These are phyloP conservation scores for Quercus mongolica DNA, from an alignment of 306 rosid species.

Conservation along the genomic window DNA sequence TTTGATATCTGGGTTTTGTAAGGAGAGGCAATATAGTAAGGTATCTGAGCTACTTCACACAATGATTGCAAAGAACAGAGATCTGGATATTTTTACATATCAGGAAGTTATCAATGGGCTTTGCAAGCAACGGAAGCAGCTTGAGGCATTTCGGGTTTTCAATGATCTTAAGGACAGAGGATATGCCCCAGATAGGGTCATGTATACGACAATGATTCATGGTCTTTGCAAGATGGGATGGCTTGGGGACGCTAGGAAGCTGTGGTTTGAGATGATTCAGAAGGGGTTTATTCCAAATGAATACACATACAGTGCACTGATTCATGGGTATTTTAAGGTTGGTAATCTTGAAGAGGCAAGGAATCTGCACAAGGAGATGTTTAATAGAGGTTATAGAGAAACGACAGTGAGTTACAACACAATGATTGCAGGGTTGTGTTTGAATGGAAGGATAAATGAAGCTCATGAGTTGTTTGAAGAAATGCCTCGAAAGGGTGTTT, in stretches of 20 bases:
- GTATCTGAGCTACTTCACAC: conserved; percentile 66
- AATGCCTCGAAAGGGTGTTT: conserved; percentile 51
- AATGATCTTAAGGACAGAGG: conserved; percentile 79
- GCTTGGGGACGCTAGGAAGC: conserved; percentile 63
- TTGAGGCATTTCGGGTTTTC: conserved; percentile 52
- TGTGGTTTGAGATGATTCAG: conserved; percentile 81
- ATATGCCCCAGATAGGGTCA: conserved; percentile 58
- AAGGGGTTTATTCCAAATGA: conserved; percentile 66
- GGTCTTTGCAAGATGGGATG: conserved; percentile 46
- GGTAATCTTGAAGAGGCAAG: conserved; percentile 47
- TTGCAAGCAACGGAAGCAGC: conserved; percentile 36
- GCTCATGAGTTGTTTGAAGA: conserved; percentile 53
- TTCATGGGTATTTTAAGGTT: conserved; percentile 44
- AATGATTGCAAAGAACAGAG: conserved; percentile 49
- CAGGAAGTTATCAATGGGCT: conserved; percentile 60
- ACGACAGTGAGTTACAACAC: conserved; percentile 40
- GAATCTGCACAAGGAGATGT: conserved; percentile 57
- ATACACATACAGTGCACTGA: conserved; percentile 48
- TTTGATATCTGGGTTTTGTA: conserved; percentile 54
- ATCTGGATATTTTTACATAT: conserved; percentile 50
- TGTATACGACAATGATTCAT: conserved; percentile 70
- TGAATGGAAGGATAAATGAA: conserved; percentile 44
- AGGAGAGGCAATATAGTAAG: conserved; percentile 35
- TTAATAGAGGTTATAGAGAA: conserved; percentile 45
- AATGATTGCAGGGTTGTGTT: conserved; percentile 57